Evolutionary conservation across 371 early-diverging fungal species (phyloP).

Genomic region (Fennellomyces sp.): DNA sequence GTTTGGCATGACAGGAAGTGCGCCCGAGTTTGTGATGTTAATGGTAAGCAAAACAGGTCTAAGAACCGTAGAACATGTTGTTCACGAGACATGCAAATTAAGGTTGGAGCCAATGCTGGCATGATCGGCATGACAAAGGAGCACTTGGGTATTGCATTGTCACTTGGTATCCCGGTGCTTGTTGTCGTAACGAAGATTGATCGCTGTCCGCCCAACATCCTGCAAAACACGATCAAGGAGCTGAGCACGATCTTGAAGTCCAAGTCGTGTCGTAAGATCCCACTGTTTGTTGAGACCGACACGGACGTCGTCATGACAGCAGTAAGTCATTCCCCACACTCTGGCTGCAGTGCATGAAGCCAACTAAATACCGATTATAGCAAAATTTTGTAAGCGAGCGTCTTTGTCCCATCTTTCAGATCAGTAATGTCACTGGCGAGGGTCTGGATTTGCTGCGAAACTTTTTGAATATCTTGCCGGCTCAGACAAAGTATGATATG

Average conservation of each 20-base stretch:
- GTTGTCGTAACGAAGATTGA: constrained; percentile 93
- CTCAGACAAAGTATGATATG: constrained; percentile 66
- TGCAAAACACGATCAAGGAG: constrained; percentile 84
- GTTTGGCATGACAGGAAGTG: constrained; percentile 89
- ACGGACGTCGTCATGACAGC: constrained; percentile 83
- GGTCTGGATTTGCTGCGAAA: constrained; percentile 81
- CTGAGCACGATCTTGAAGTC: constrained; percentile 81
- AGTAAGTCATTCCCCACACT: constrained; percentile 30
- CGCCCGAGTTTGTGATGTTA: constrained; percentile 90
- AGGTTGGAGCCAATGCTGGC: constrained; percentile 88
- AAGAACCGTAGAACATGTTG: too few relatives aligned
- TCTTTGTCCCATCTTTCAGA: constrained; percentile 92
- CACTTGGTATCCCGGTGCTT: constrained; percentile 84
- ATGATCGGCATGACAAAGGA: constrained; percentile 95
- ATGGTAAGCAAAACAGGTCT: constrained; percentile 53
- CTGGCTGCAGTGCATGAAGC: not conserved
- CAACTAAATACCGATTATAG: constrained; percentile 19
- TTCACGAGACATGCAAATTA: not conserved
- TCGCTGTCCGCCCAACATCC: constrained; percentile 86
- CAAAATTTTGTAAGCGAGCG: constrained; percentile 83
- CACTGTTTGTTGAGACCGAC: constrained; percentile 78
- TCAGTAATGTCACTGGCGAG: constrained; percentile 91
- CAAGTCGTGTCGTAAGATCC: constrained; percentile 90
- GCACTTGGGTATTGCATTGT: constrained; percentile 88
- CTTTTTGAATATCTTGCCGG: constrained; percentile 84